Evolutionary conservation across 78 protist species (phyloP).

Genomic region (Dictyostelium intermedium): DNA sequence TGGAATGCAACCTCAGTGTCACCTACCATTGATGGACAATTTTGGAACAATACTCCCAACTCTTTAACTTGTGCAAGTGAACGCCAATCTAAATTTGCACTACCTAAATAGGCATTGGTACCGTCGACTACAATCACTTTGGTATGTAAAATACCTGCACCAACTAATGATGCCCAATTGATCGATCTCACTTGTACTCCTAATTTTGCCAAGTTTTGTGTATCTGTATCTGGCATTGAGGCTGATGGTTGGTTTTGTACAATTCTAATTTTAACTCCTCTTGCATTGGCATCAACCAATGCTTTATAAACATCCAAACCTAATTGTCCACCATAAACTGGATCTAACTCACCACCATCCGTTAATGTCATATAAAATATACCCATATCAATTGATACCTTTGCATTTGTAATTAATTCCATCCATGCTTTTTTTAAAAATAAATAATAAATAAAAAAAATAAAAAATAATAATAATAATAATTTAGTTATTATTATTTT

Average conservation of each 20-base stretch:
- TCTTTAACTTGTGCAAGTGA: conserved; percentile 92
- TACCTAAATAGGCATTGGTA: conserved; percentile 52
- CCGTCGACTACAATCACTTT: conserved; percentile 61
- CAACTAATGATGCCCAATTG: conserved; percentile 37
- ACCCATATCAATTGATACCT: conserved; percentile 67
- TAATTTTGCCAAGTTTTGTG: conserved; percentile 24
- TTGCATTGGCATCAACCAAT: conserved; percentile 12
- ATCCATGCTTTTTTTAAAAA: conserved; percentile 40
- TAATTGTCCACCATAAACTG: conserved; percentile 64
- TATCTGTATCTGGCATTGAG: conserved; percentile 42
- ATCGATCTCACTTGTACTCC: conserved; percentile 72
- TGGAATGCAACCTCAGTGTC: conserved; percentile 81
- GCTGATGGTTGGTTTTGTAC: conserved; percentile 72
- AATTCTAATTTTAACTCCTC: conserved; percentile 74
- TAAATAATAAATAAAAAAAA: neutral
- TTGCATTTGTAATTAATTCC: conserved; percentile 53
- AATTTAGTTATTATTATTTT: no score
- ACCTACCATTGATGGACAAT: conserved; percentile 69
- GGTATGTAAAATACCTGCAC: conserved; percentile 76
- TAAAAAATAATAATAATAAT: neutral
- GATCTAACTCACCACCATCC: conserved; percentile 22
- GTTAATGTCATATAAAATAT: conserved; percentile 77
- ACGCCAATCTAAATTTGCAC: conserved; percentile 90
- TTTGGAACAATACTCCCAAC: conserved; percentile 82
- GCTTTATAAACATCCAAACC: conserved; percentile 69